Base-by-base conservation (phyloP, 345 rosid genomes). In the Syzygium oleosum region DNA sequence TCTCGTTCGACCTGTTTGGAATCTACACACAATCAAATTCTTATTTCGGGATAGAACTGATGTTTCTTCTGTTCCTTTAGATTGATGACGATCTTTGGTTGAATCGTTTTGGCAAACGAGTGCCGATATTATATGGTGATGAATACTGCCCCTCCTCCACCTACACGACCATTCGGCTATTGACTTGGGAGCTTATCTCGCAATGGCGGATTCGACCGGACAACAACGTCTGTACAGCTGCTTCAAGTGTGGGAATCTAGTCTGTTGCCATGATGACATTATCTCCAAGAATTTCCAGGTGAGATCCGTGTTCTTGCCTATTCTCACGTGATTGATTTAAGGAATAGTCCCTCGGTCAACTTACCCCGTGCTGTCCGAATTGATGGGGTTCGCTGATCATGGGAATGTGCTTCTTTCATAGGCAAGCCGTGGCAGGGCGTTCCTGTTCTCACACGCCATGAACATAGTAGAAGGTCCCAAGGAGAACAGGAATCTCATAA, bases 231-330 rank as follows among this genome's bases (percentile, higher is more conserved):
- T 88, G n/a, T 93, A 92, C 87, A 84, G 93, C 86, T 93, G 95
- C 88, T 90, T 59, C 84, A 92, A 85, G 87, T 92, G 95, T 88
- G 84, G 91, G 56, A 93, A 91, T 85, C 86, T 31, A 14, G 89
- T 92, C 15, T 90, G 91, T 17, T 84, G 92, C 25, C 95, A 92
- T 23, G 92, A 91, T 54, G 93, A 93, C 86, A 90, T 92, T 46
- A 53, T 92, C 80, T 92, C 92, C 19, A 93, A 91, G 83, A 77
- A 55, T 63, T 93, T 91, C 84, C 93, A 92, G 93, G 95, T 92
- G 88, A 92, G 80, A 73, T 9, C 46, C 23, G 41, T 4, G 23
- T 73, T 41, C 80, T 73, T 34, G 46, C 80, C 38, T 46, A 19
- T 34, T 73, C 80, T 17, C 49, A 34, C 49, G n/a, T 56, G 61